A percentile compares a stretch with the other conserved stretches of the same genome.
Conservation (phyloP, 2,329 filamentous ascomycete genomes). For the Colletotrichum sp. region DNA sequence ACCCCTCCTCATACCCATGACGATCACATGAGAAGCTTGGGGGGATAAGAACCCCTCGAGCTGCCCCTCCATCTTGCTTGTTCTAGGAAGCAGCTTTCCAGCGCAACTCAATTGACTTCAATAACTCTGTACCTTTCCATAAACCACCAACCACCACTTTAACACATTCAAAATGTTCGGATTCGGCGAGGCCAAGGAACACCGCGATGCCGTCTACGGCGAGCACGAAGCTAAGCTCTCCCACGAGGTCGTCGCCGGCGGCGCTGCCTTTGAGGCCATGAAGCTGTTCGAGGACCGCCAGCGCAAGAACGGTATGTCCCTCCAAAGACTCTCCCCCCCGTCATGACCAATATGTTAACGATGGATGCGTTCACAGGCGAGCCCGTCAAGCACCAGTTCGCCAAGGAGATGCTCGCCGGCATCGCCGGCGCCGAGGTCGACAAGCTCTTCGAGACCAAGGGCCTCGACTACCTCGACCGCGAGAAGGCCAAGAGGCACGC, state of each 20-base stretch:
- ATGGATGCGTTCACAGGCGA: slow-evolving; percentile 56
- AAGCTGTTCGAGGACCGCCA: slow-evolving; percentile 81
- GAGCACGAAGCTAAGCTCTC: slow-evolving; percentile 34
- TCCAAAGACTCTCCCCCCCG: fast-evolving
- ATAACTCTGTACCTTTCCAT: too few relatives aligned
- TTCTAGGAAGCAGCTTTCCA: fast-evolving
- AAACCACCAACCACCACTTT: not conserved
- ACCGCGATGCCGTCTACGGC: slow-evolving; percentile 27
- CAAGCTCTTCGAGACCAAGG: slow-evolving; percentile 75
- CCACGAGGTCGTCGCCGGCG: slow-evolving; percentile 79
- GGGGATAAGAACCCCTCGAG: slow-evolving; percentile 11
- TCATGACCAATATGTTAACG: not conserved
- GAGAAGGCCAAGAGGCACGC: slow-evolving; percentile 65
- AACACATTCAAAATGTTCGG: slow-evolving; percentile 16
- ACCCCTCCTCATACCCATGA: not conserved
- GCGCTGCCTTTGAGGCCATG: slow-evolving; percentile 80
- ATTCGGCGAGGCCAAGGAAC: slow-evolving; percentile 23
- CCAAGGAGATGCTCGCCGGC: slow-evolving; percentile 78
- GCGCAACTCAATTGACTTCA: not conserved
- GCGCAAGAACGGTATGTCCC: slow-evolving; percentile 65
- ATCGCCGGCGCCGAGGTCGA: slow-evolving; percentile 79
- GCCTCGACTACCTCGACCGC: slow-evolving; percentile 63
- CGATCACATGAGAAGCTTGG: slow-evolving; percentile 11
- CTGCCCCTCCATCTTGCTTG: not conserved
- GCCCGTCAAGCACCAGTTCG: slow-evolving; percentile 73